These are phyloP conservation scores for Pseudodiploospora longispora DNA, from an alignment of 2,329 filamentous ascomycete genomes.

Conservation along the genomic window DNA sequence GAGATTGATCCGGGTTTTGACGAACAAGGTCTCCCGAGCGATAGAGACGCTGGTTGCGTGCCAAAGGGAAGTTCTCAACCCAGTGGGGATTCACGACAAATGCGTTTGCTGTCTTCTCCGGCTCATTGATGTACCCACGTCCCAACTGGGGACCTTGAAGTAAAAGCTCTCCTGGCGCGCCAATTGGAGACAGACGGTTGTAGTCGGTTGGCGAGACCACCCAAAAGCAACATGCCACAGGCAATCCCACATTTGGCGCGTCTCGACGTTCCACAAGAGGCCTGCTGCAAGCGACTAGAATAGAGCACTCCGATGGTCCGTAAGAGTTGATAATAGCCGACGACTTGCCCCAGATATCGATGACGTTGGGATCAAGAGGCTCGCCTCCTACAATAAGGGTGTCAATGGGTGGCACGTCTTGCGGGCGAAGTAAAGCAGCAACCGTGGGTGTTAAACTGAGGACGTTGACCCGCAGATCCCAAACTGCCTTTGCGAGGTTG, in stretches of 20 bases:
- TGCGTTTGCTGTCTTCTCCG: conserved; percentile 18
- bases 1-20: conserved; percentile 24
- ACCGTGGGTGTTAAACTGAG: conserved; percentile 8
- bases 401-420: conserved; percentile 5
- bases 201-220: conserved; percentile 6
- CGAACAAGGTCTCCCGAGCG: conserved; percentile 38
- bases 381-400: conserved; percentile 5
- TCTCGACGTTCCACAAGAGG: background rate
- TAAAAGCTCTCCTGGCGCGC: conserved; percentile 21
- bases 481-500: conserved; percentile 6
- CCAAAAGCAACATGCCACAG: conserved; percentile 1
- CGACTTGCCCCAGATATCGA: background rate
- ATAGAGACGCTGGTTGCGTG: conserved; percentile 24
- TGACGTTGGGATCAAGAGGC: background rate
- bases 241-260: background rate
- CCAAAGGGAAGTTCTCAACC: background rate
- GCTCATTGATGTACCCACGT: conserved; percentile 37
- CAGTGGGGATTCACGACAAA: conserved; percentile 25
- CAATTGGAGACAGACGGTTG: conserved; percentile 15
- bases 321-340: conserved; percentile 22
- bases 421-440: conserved; percentile 1
- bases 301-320: conserved; percentile 3
- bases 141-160: conserved; percentile 37
- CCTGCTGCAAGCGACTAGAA: background rate
- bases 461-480: conserved; percentile 5